Percentiles rank a stretch among this genome's conserved stretches.
Conservation (phyloP, 768 basidiomycete genomes). For the Hortiboletus flavorubellus region DNA sequence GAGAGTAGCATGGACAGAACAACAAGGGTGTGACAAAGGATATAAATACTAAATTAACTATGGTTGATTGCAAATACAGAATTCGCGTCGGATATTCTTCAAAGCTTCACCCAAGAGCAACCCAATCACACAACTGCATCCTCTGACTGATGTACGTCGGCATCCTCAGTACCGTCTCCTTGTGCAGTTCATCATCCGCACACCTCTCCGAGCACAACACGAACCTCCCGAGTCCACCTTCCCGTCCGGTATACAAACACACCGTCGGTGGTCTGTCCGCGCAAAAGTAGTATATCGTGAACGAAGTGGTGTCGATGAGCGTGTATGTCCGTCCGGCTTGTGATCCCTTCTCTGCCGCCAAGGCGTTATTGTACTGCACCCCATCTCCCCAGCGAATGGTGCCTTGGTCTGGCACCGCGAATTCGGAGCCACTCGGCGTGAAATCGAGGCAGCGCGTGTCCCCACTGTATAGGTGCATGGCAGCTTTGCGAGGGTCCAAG, state of each 20-base stretch:
- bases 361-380: background rate
- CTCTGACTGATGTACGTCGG: constrained; percentile 1
- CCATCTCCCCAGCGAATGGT: background rate
- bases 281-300: constrained; percentile 17
- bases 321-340: constrained; percentile 8
- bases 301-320: constrained; percentile 15
- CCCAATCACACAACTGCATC: background rate
- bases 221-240: constrained; percentile 21
- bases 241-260: constrained; percentile 19
- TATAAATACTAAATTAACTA: too few species aligned
- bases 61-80: too few species aligned
- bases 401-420: constrained; percentile 1
- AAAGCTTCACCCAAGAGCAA: background rate
- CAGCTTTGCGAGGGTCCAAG: constrained; percentile 6
- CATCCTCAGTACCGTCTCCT: constrained; percentile 21
- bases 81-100: background rate
- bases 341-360: background rate
- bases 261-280: constrained; percentile 18
- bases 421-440: constrained; percentile 16
- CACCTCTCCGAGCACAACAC: constrained; percentile 24
- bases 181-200: constrained; percentile 13
- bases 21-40: too few species aligned
- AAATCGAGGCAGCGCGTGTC: constrained; percentile 1
- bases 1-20: too few species aligned
- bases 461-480: constrained; percentile 13